These are phyloP conservation scores for Pseudogymnoascus sp. DNA, from an alignment of 2,329 filamentous ascomycete species.

Conservation along the genomic window DNA sequence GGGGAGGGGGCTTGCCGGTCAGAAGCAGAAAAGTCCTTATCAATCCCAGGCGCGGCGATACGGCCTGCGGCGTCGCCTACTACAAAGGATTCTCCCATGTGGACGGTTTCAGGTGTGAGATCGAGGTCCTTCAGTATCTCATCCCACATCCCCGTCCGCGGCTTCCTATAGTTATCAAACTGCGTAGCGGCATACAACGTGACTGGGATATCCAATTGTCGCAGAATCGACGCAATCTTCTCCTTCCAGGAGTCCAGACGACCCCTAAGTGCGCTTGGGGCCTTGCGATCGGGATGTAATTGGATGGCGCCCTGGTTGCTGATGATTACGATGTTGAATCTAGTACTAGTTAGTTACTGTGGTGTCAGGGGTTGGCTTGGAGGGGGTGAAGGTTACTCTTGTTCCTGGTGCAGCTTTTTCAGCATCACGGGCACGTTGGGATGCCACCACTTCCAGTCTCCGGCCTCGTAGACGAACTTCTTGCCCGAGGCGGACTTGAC, in stretches of 20 bases:
- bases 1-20: conserved; percentile 36
- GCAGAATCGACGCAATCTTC: conserved; percentile 66
- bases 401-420: conserved; percentile 56
- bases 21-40: conserved; percentile 60
- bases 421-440: conserved; percentile 60
- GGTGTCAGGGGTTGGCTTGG: conserved; percentile 15
- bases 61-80: conserved; percentile 79
- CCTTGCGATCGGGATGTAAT: conserved; percentile 66
- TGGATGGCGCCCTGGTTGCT: conserved; percentile 86
- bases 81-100: conserved; percentile 69
- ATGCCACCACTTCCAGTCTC: conserved; percentile 96
- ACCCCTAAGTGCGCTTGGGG: conserved; percentile 58
- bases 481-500: conserved; percentile 76
- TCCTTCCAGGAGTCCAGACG: conserved; percentile 75
- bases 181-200: conserved; percentile 81
- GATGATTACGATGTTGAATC: conserved; percentile 70
- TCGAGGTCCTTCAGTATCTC: conserved; percentile 50
- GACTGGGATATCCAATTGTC: conserved; percentile 66
- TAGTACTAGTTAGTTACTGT: conserved; percentile 29
- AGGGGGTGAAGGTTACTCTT: conserved; percentile 49
- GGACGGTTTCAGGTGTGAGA: conserved; percentile 45
- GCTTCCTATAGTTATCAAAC: conserved; percentile 80
- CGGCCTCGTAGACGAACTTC: conserved; percentile 61
- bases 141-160: conserved; percentile 82
- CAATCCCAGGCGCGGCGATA: conserved; percentile 38